Base-by-base conservation (phyloP, 352 stramenopile genomes). In the Aphanomyces stellatus region DNA sequence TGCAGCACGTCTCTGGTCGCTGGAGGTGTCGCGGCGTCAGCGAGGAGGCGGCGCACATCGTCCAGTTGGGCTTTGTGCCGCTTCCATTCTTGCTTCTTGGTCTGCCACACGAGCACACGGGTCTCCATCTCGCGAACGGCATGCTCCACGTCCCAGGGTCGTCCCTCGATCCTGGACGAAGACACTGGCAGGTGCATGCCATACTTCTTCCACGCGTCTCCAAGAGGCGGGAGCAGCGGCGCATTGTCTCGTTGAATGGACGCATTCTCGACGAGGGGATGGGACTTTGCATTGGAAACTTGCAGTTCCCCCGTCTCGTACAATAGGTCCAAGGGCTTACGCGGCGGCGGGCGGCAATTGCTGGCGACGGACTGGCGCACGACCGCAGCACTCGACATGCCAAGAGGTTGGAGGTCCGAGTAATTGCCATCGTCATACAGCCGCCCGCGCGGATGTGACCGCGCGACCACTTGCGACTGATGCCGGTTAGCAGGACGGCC, bases 241-340 rank as follows among this genome's bases (percentile, higher is more conserved):
- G n/a, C n/a, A n/a, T n/a, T n/a, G n/a, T n/a, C n/a, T n/a, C n/a
- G n/a, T n/a, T n/a, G n/a, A n/a, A n/a, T n/a, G n/a, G n/a, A n/a
- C n/a, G n/a, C n/a, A n/a, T n/a, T n/a, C n/a, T n/a, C n/a, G n/a
- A n/a, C n/a, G n/a, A n/a, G n/a, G n/a, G n/a, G n/a, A n/a, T n/a
- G n/a, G n/a, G n/a, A n/a, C n/a, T n/a, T n/a, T n/a, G n/a, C n/a
- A n/a, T n/a, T n/a, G n/a, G n/a, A n/a, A n/a, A n/a, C n/a, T n/a
- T n/a, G n/a, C n/a, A n/a, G n/a, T n/a, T n/a, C n/a, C n/a, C n/a
- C n/a, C n/a, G n/a, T 35, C 5, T 64, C 35, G 22, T 64, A 48
- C 3, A 64, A 35, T 3, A 64, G 27, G 6, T 64, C 55, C 19
- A 64, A 17, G 19, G 55, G 55, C 7, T 64, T 64, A 34, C 55